Conservation (phyloP, 768 basidiomycete genomes). For the Imleria badia region DNA sequence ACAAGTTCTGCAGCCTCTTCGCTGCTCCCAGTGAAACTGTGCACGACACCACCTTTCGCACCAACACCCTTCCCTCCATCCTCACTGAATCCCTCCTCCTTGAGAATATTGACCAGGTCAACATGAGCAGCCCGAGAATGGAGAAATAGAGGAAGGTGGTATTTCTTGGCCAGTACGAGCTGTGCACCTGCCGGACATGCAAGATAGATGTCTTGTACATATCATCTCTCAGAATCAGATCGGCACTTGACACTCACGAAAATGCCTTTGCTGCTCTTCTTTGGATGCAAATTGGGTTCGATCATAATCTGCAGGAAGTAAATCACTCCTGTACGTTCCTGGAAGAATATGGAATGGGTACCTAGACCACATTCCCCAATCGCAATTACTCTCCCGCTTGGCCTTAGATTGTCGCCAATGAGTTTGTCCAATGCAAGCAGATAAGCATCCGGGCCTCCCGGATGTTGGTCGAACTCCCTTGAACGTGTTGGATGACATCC, state of each 20-base stretch:
- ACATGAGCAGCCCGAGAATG: constrained; percentile 76
- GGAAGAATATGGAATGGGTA: constrained; percentile 22
- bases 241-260: constrained; percentile 45
- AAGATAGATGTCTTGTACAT: neutral
- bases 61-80: constrained; percentile 56
- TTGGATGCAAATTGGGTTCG: constrained; percentile 61
- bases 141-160: constrained; percentile 74
- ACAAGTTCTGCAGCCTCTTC: constrained; percentile 68
- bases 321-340: neutral
- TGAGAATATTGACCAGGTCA: constrained; percentile 66
- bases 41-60: constrained; percentile 73
- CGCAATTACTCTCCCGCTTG: constrained; percentile 62
- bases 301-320: constrained; percentile 61
- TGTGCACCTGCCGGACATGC: constrained; percentile 43
- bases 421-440: constrained; percentile 56
- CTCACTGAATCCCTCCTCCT: constrained; percentile 61
- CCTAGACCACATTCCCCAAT: constrained; percentile 83
- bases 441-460: constrained; percentile 60
- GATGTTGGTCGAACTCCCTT: constrained; percentile 59
- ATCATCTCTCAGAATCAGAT: neutral
- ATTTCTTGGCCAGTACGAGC: constrained; percentile 64
- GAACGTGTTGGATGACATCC: constrained; percentile 83
- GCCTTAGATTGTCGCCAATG: constrained; percentile 46
- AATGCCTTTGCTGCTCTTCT: constrained; percentile 60
- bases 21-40: constrained; percentile 72